A percentile compares a stretch with the other conserved stretches of the same genome.
These are phyloP conservation scores for Fusarium tjaetaba DNA, from an alignment of 2,329 filamentous ascomycete species.

Conservation along the genomic window DNA sequence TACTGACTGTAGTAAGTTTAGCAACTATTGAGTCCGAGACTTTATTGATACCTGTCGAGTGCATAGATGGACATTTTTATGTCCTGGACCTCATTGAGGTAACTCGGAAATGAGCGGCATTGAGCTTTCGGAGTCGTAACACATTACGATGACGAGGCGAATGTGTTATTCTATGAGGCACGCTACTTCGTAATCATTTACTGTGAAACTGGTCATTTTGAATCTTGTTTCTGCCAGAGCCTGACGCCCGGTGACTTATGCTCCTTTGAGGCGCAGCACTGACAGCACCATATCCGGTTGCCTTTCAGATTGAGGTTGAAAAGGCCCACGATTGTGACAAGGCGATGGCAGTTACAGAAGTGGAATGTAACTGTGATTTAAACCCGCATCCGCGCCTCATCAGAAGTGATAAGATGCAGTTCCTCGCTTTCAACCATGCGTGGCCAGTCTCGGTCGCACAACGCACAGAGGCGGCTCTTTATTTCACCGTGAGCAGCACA, in stretches of 20 bases:
- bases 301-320: constrained; percentile 19
- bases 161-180: not conserved
- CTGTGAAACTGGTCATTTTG: not conserved
- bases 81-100: not conserved
- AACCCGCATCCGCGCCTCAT: not conserved
- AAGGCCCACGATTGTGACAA: constrained; percentile 2
- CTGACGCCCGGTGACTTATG: constrained; percentile 22
- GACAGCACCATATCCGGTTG: not conserved
- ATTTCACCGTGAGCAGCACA: constrained; percentile 16
- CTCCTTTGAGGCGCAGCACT: constrained; percentile 20
- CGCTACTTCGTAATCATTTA: not conserved
- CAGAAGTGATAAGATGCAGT: constrained; percentile 1
- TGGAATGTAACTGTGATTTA: constrained; percentile 17
- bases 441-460: constrained; percentile 19
- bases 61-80: constrained; percentile 24
- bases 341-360: not conserved
- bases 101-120: not conserved
- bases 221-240: not conserved
- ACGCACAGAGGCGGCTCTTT: constrained; percentile 13
- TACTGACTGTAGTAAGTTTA: not conserved
- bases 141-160: constrained; percentile 3
- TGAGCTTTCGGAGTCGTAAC: not conserved
- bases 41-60: not conserved
- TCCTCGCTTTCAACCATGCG: constrained; percentile 17
- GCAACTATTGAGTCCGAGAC: not conserved